Conservation (phyloP, 169 alveolate species). For the Plasmodium ovale region DNA sequence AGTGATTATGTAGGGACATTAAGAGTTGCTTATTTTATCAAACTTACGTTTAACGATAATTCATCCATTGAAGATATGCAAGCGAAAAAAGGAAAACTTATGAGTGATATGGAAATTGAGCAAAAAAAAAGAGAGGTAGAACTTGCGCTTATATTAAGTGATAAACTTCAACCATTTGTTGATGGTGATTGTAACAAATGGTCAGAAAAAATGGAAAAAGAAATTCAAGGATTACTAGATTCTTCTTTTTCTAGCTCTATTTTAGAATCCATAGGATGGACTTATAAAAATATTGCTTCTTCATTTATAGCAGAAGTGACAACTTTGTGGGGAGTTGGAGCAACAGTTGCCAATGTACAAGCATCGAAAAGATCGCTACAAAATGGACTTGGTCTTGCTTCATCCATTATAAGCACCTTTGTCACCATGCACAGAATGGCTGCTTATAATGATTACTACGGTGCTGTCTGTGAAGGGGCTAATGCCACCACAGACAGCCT, state of each 20-base stretch:
- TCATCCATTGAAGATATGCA: slow-evolving; percentile 44
- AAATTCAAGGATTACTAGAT: slow-evolving; percentile 35
- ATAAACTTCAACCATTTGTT: slow-evolving; percentile 72
- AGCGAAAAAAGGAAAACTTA: not conserved
- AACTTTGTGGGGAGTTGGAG: slow-evolving; percentile 84
- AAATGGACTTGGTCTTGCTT: slow-evolving; percentile 10
- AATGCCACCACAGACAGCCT: too few species aligned
- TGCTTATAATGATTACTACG: not conserved
- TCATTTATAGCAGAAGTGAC: slow-evolving; percentile 82
- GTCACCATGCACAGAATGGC: slow-evolving; percentile 25
- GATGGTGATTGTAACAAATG: slow-evolving; percentile 45
- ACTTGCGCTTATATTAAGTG: slow-evolving; percentile 78
- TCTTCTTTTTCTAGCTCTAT: slow-evolving; percentile 79
- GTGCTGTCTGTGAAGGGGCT: not conserved
- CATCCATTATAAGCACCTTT: slow-evolving; percentile 41
- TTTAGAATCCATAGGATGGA: slow-evolving; percentile 87
- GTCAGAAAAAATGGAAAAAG: slow-evolving; percentile 56
- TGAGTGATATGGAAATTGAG: slow-evolving; percentile 75
- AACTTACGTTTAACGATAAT: slow-evolving; percentile 16
- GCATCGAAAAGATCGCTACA: slow-evolving; percentile 80
- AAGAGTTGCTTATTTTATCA: slow-evolving; percentile 73
- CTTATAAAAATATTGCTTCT: slow-evolving; percentile 80
- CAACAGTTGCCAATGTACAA: slow-evolving; percentile 79
- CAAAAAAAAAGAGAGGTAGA: slow-evolving; percentile 79
- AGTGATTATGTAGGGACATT: slow-evolving; percentile 82